Base-by-base conservation (phyloP, 1,284 basidiomycete species). In the Leccinum griseonigrum region DNA sequence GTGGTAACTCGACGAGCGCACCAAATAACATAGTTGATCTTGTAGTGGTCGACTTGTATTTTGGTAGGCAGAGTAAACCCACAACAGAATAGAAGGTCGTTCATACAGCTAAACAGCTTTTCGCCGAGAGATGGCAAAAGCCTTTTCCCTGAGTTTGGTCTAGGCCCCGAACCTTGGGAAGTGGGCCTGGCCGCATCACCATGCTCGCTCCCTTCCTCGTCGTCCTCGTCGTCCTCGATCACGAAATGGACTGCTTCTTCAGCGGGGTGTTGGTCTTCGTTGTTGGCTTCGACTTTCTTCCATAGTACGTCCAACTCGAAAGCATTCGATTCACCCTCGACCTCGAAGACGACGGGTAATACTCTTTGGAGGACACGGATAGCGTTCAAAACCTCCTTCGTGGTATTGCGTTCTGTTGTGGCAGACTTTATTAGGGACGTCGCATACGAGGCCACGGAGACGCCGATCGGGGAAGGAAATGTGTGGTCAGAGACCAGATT, bases 51-150 rank as follows among this genome's bases (percentile, higher is more conserved):
- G 46, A 88, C 85, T 69, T 91, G 87, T 43, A 93, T 82, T 71
- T 84, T 88, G 36, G 84, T 83, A 6, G 94, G 92, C 14, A 97
- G 78, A 1, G 92, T 96, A 72, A 97, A 96, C 11, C 92, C 94
- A 68, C 92, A 95, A 70, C 92, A 94, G 75, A 96, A 97, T 43
- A 96, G 75, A 31, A 97, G 79, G 72, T 97, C 94, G 63, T 94
- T 84, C 7, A 92, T 78, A 64, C 87, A 87, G 67, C 82, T 85
- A 68, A 96, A 90, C 29, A 97, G 77, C 63, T 85, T 82, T 70
- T 95, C 92, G 1, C 87, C 91, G 1, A 95, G 76, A 9, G 91
- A 90, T 1, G 93, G 92, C 28, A 86, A 71, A 14, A 86, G 71
- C 13, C 78, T 78, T 67, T 84, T 85, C 70, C 70, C 81, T 55